A percentile compares a stretch with the other conserved stretches of the same genome.
Evolutionary conservation across 106 monocot genomes (phyloP).

Genomic region (Phalaenopsis aphrodite): DNA sequence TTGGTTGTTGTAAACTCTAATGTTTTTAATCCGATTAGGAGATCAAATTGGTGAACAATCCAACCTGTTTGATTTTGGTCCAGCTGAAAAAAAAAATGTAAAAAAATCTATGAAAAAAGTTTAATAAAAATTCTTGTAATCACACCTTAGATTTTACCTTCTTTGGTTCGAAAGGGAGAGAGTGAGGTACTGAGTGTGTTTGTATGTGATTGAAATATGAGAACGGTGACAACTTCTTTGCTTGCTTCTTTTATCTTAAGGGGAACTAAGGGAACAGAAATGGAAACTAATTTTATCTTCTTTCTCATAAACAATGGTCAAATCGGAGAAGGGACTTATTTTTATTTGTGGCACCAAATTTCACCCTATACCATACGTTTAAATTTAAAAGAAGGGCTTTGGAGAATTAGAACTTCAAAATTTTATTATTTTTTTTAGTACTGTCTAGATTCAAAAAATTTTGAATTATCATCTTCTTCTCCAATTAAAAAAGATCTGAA

Average conservation of each 20-base stretch:
- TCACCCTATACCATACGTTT: too few relatives aligned
- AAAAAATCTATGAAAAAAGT: neutral
- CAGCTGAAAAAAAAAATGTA: neutral
- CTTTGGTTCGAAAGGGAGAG: neutral
- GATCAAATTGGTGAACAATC: neutral
- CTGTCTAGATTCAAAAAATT: too few relatives aligned
- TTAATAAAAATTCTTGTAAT: neutral
- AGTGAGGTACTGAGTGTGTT: neutral
- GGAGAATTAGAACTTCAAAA: too few relatives aligned
- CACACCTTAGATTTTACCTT: neutral
- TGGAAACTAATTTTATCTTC: too few relatives aligned
- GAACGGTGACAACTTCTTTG: neutral
- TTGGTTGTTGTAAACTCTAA: neutral
- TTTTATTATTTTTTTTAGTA: too few relatives aligned
- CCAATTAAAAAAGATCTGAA: too few relatives aligned
- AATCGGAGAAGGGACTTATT: too few relatives aligned
- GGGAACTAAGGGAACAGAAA: neutral
- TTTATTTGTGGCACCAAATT: too few relatives aligned
- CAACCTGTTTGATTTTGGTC: neutral
- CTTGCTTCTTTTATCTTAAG: neutral
- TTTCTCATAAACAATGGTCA: too few relatives aligned
- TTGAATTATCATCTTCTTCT: too few relatives aligned
- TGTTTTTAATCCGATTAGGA: neutral
- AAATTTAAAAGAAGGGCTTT: too few relatives aligned
- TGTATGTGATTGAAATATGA: neutral